phyloP scores from a whole-genome alignment of 2,329 filamentous ascomycete species.

The Fusarium illudens region DNA sequence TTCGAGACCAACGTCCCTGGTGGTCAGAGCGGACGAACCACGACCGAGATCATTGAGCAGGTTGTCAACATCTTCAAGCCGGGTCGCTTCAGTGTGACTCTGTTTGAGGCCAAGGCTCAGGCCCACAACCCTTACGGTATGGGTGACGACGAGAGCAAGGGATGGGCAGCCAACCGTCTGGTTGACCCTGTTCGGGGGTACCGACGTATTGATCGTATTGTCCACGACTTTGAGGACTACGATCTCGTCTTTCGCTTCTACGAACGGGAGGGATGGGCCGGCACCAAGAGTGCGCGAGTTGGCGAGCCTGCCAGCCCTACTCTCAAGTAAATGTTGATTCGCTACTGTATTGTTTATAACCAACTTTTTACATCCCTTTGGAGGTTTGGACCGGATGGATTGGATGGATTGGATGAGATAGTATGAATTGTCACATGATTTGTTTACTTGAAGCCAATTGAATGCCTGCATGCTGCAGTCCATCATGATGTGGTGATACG shows the following conservation, averaged over 20 bases:
- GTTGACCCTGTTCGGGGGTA: slow-evolving; percentile 89
- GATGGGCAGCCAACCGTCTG: slow-evolving; percentile 55
- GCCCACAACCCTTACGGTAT: slow-evolving; percentile 53
- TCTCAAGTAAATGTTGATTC: slow-evolving; percentile 36
- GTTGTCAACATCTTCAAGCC: slow-evolving; percentile 97
- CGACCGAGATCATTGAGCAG: slow-evolving; percentile 89
- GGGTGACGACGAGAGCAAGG: slow-evolving; percentile 51
- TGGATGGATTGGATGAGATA: background rate
- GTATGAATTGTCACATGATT: background rate
- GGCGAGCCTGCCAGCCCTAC: slow-evolving; percentile 55
- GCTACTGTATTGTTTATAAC: slow-evolving; percentile 4
- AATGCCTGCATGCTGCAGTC: too few relatives aligned
- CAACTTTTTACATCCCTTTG: slow-evolving; percentile 11
- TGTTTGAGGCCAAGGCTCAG: slow-evolving; percentile 86
- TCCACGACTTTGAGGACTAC: slow-evolving; percentile 97
- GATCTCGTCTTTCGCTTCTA: slow-evolving; percentile 97
- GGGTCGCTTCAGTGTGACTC: slow-evolving; percentile 94
- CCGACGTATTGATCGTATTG: slow-evolving; percentile 88
- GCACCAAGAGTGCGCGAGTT: slow-evolving; percentile 61
- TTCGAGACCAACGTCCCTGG: slow-evolving; percentile 98
- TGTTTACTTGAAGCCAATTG: too few relatives aligned
- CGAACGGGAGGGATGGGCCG: slow-evolving; percentile 82
- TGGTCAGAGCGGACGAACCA: slow-evolving; percentile 85
- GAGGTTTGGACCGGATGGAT: background rate
- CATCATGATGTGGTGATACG: too few relatives aligned